Base-by-base conservation (phyloP, 768 basidiomycete genomes). In the Holtermannia corniformis region DNA sequence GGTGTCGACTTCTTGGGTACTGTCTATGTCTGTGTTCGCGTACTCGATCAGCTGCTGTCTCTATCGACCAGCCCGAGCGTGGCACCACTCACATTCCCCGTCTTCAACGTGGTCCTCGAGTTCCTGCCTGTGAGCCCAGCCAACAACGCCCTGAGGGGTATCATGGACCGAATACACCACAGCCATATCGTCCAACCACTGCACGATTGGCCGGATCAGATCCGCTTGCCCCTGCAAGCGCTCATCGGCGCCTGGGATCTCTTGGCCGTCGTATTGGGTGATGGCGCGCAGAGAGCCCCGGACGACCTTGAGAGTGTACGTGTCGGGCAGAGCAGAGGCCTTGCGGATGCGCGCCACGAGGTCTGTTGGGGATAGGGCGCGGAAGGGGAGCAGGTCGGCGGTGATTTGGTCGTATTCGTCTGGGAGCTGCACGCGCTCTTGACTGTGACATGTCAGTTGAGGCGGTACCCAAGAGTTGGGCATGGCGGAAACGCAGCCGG, bases 341-440 rank as follows among this genome's bases (percentile, higher is more conserved):
- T 12, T 12, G 21, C 61, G 37, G 48, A 65, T 54, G 0, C 49
- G 44, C 2, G 44, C 22, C 14, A 41, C 26, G 3, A 71, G 60
- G 20, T 65, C 57, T 4, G 19, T 24, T 3, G 69, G 67, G 5
- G 63, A 60, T 25, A 65, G 56, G 2, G 67, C 67, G 23, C 55
- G 62, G 54, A 60, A 70, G n/a, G 64, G 62, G 23, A 55, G 46
- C 22, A 70, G 54, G 45, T 70, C 68, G 2, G 42, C 49, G 47
- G 55, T 51, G 46, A 70, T 65, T 16, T 55, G 63, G 46, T 70
- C 65, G 48, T 63, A 70, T 48, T 70, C 68, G 54, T 70, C 68
- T 12, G 63, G 63, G 7, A 70, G 59, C 20, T 54, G 58, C 28
- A 70, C 61, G 19, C 65, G 45, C 54, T 70, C 48, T n/a, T 64